These are phyloP conservation scores for Coemansia umbellata DNA, from an alignment of 192 early-diverging fungal species.

Conservation along the genomic window DNA sequence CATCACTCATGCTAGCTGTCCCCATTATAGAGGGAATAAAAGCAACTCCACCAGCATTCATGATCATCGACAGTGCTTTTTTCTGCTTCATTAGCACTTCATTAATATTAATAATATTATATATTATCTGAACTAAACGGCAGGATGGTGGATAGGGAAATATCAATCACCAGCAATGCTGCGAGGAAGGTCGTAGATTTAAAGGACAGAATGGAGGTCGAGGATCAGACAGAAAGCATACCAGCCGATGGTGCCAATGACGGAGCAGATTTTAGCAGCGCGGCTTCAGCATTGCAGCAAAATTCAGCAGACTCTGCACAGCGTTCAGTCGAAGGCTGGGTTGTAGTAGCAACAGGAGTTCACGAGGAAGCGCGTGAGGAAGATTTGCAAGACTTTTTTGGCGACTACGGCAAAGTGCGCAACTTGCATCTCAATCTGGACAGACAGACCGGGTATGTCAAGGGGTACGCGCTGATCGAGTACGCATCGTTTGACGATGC, in stretches of 20 bases:
- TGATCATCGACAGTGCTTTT: too few species aligned
- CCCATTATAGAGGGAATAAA: too few species aligned
- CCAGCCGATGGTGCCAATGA: neutral
- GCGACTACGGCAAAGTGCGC: slow-evolving; percentile 88
- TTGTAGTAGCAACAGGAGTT: slow-evolving; percentile 85
- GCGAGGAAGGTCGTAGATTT: neutral
- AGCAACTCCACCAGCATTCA: too few species aligned
- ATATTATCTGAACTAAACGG: neutral
- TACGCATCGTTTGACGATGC: slow-evolving; percentile 80
- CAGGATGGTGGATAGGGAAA: neutral
- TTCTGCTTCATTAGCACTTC: neutral
- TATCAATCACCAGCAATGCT: slow-evolving; percentile 20
- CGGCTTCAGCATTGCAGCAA: neutral
- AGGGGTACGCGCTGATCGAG: slow-evolving; percentile 94
- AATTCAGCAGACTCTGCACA: slow-evolving; percentile 10
- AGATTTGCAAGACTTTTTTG: slow-evolving; percentile 78
- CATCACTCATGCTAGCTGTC: too few species aligned
- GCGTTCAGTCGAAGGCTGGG: slow-evolving; percentile 88
- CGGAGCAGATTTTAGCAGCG: neutral
- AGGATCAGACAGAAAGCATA: neutral
- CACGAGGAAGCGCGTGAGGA: slow-evolving; percentile 96
- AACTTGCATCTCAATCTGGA: slow-evolving; percentile 91
- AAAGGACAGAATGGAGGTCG: slow-evolving; percentile 2
- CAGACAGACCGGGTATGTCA: slow-evolving; percentile 92
- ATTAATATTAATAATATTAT: neutral